A percentile compares a stretch with the other conserved stretches of the same genome.
Conservation (phyloP, 352 stramenopile species). For the Phytopythium aichiense region DNA sequence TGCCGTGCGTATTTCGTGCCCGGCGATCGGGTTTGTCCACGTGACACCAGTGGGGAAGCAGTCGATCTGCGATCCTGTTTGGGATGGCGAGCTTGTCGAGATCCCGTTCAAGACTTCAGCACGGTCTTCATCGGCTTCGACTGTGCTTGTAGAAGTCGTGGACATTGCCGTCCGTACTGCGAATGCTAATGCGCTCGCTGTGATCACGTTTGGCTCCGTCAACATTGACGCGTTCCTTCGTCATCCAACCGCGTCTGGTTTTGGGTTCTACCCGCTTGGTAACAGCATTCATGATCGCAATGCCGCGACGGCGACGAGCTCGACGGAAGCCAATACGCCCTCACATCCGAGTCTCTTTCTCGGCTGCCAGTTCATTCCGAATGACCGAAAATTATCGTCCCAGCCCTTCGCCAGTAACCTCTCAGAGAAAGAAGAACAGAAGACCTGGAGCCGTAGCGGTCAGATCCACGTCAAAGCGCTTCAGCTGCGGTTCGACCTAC, state of each 20-base stretch:
- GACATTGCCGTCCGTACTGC: slow-evolving; percentile 33
- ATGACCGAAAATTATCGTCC: slow-evolving; percentile 5
- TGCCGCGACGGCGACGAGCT: too few species aligned
- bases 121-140: neutral
- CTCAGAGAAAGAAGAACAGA: neutral
- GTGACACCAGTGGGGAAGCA: slow-evolving; percentile 27
- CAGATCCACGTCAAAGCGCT: slow-evolving; percentile 34
- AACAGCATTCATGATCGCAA: neutral
- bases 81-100: slow-evolving; percentile 18
- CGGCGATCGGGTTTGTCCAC: slow-evolving; percentile 5
- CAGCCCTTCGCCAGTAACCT: slow-evolving; percentile 4
- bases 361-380: slow-evolving; percentile 42
- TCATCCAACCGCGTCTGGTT: slow-evolving; percentile 29
- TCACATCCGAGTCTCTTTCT: slow-evolving; percentile 23
- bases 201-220: slow-evolving; percentile 30
- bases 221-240: slow-evolving; percentile 29
- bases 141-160: slow-evolving; percentile 32
- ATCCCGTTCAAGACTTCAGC: slow-evolving; percentile 17
- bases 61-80: slow-evolving; percentile 29
- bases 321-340: neutral
- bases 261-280: slow-evolving; percentile 20
- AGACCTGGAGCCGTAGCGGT: slow-evolving; percentile 3
- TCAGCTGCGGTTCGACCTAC: slow-evolving; percentile 16
- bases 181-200: slow-evolving; percentile 26
- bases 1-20: slow-evolving; percentile 22